Conservation (phyloP, 768 basidiomycete species). For the Postia placenta region DNA sequence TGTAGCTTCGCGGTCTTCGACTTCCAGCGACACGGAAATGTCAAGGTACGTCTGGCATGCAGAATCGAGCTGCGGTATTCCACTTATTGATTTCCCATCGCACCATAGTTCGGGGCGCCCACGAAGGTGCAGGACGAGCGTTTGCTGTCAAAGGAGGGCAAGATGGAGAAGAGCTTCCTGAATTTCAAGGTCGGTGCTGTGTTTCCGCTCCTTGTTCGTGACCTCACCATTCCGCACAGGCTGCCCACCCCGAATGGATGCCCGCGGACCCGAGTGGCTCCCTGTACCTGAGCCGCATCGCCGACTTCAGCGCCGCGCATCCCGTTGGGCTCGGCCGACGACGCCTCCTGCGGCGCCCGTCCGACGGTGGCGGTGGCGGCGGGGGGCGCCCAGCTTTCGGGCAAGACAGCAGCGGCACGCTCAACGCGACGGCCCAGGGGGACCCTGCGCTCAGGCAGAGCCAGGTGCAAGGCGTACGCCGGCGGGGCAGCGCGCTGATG, state of each 20-base stretch:
- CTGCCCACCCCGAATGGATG: constrained; percentile 93
- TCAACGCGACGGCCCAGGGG: constrained; percentile 17
- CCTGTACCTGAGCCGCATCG: constrained; percentile 82
- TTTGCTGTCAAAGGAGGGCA: constrained; percentile 85
- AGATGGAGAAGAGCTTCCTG: constrained; percentile 98
- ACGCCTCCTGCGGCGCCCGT: constrained; percentile 11
- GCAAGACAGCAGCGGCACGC: constrained; percentile 1
- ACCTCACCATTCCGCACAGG: constrained; percentile 33
- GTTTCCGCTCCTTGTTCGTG: neutral
- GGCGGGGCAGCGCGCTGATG: constrained; percentile 39
- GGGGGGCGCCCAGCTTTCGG: neutral
- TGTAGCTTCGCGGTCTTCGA: constrained; percentile 99
- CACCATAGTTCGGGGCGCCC: constrained; percentile 94
- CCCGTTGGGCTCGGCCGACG: constrained; percentile 19
- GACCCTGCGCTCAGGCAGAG: constrained; percentile 58
- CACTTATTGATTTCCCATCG: neutral
- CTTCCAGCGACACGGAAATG: constrained; percentile 90
- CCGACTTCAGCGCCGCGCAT: constrained; percentile 53
- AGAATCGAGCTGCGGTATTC: too few relatives aligned
- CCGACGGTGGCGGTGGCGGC: constrained; percentile 17
- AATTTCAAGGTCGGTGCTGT: constrained; percentile 68
- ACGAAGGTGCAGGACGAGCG: constrained; percentile 58
- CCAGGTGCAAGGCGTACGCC: constrained; percentile 49
- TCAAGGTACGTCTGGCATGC: constrained; percentile 50
- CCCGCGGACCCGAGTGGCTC: constrained; percentile 89